Evolutionary conservation across 2,329 filamentous ascomycete genomes (phyloP).

Genomic region (Monilinia vaccinii-corymbosi): DNA sequence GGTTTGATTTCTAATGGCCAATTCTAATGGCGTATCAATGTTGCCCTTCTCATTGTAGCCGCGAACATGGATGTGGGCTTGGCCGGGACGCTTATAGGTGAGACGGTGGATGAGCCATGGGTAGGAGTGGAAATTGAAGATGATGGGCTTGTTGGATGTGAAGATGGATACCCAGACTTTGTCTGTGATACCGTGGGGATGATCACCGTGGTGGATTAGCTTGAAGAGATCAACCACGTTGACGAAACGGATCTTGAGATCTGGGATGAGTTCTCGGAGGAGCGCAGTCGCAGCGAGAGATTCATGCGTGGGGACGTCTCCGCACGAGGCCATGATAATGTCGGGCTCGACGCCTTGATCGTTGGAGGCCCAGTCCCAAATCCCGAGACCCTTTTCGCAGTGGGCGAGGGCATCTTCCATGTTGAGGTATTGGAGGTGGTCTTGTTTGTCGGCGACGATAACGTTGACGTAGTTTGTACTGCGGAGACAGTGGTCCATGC

Average conservation of each 20-base stretch:
- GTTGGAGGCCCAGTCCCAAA: slow-evolving; percentile 70
- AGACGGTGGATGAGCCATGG: slow-evolving; percentile 71
- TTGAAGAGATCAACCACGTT: slow-evolving; percentile 78
- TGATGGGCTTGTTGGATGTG: slow-evolving; percentile 60
- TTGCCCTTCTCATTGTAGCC: slow-evolving; percentile 80
- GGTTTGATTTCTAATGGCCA: slow-evolving; percentile 69
- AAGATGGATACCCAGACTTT: slow-evolving; percentile 60
- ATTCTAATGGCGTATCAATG: slow-evolving; percentile 70
- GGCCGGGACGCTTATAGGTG: slow-evolving; percentile 65
- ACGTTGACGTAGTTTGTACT: slow-evolving; percentile 75
- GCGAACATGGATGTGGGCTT: slow-evolving; percentile 60
- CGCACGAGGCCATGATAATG: slow-evolving; percentile 66
- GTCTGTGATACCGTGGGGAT: slow-evolving; percentile 64
- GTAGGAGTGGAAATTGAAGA: slow-evolving; percentile 82
- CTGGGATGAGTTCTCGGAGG: slow-evolving; percentile 60
- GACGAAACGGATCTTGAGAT: slow-evolving; percentile 68
- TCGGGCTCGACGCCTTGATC: slow-evolving; percentile 61
- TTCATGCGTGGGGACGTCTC: slow-evolving; percentile 67
- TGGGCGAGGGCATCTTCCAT: slow-evolving; percentile 66
- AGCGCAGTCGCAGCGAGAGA: slow-evolving; percentile 66
- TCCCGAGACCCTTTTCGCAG: slow-evolving; percentile 70
- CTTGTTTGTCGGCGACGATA: slow-evolving; percentile 70
- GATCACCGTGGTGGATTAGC: slow-evolving; percentile 59
- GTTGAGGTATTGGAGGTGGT: slow-evolving; percentile 65
- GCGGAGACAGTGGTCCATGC: slow-evolving; percentile 66